phyloP scores from a whole-genome alignment of 1,139 yeast genomes.

The Yamadazyma spencermartinsiae region DNA sequence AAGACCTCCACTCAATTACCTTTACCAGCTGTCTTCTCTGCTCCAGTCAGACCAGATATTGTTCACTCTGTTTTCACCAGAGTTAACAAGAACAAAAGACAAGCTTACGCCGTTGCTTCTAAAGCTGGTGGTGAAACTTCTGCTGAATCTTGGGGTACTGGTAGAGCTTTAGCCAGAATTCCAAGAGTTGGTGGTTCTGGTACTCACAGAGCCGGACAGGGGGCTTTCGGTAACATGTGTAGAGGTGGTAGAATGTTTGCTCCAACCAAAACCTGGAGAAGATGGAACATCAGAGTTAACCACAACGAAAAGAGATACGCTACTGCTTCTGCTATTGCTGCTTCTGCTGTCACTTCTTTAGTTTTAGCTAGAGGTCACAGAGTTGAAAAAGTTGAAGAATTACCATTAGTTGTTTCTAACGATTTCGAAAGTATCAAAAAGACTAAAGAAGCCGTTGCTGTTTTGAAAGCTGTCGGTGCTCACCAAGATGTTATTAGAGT shows the following conservation, averaged over 20 bases:
- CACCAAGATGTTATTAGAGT: conserved; percentile 98
- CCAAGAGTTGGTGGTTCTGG: conserved; percentile 99
- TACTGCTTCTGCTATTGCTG: conserved; percentile 99
- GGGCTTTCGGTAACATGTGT: conserved; percentile 99
- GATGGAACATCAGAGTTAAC: conserved; percentile 99
- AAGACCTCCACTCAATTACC: conserved; percentile 82
- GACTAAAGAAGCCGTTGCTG: conserved; percentile 99
- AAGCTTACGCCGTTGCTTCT: conserved; percentile 99
- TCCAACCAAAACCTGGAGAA: conserved; percentile 99
- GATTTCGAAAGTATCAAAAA: conserved; percentile 90
- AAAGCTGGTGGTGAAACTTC: conserved; percentile 99
- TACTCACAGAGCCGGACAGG: conserved; percentile 99
- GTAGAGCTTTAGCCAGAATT: conserved; percentile 99
- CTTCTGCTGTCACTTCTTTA: conserved; percentile 97
- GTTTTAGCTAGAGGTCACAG: conserved; percentile 99
- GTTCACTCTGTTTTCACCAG: conserved; percentile 98
- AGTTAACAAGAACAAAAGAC: conserved; percentile 99
- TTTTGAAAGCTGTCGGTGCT: conserved; percentile 98
- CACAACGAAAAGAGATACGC: conserved; percentile 99
- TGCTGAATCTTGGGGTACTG: conserved; percentile 99
- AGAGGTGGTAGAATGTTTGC: conserved; percentile 99
- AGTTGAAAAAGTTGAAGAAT: conserved; percentile 97
- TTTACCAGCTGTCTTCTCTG: conserved; percentile 98
- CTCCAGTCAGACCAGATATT: conserved; percentile 99
- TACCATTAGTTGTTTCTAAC: conserved; percentile 95